These are phyloP conservation scores for Hydrangea macrophylla DNA, from an alignment of 148 eudicot genomes.

Conservation along the genomic window DNA sequence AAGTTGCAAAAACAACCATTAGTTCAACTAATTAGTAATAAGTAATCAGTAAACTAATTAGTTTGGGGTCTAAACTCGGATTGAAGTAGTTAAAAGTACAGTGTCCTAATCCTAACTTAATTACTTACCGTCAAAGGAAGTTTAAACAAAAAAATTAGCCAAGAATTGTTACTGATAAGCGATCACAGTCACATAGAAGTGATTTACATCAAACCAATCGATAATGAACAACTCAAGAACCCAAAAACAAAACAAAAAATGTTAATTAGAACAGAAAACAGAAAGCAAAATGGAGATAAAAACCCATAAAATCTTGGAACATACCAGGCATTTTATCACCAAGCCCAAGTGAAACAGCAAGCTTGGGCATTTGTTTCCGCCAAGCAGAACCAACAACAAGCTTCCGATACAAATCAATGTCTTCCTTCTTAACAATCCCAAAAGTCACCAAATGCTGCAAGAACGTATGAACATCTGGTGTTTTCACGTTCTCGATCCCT, in stretches of 20 bases:
- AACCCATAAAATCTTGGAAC: not conserved
- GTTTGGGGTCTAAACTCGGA: too few relatives aligned
- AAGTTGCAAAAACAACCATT: too few relatives aligned
- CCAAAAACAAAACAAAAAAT: too few relatives aligned
- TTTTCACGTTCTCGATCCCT: constrained; percentile 88
- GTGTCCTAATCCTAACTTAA: too few relatives aligned
- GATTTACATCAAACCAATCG: not conserved
- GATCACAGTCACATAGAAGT: not conserved
- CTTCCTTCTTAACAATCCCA: constrained; percentile 83
- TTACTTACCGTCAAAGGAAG: too few relatives aligned
- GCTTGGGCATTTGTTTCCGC: constrained; percentile 99
- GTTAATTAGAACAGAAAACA: not conserved
- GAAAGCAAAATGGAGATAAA: not conserved
- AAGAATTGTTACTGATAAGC: too few relatives aligned
- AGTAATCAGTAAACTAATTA: too few relatives aligned
- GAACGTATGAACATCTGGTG: constrained; percentile 94
- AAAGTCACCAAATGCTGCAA: constrained; percentile 92
- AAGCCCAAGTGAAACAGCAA: constrained; percentile 87
- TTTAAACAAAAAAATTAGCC: too few relatives aligned
- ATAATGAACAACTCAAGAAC: too few relatives aligned
- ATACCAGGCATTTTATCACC: constrained; percentile 94
- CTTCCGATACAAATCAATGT: constrained; percentile 75
- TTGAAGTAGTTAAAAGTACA: too few relatives aligned
- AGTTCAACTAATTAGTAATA: too few relatives aligned
- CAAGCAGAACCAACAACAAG: constrained; percentile 96